These are phyloP conservation scores for Marvania coccoides DNA, from an alignment of 139 green algal genomes.

Conservation along the genomic window DNA sequence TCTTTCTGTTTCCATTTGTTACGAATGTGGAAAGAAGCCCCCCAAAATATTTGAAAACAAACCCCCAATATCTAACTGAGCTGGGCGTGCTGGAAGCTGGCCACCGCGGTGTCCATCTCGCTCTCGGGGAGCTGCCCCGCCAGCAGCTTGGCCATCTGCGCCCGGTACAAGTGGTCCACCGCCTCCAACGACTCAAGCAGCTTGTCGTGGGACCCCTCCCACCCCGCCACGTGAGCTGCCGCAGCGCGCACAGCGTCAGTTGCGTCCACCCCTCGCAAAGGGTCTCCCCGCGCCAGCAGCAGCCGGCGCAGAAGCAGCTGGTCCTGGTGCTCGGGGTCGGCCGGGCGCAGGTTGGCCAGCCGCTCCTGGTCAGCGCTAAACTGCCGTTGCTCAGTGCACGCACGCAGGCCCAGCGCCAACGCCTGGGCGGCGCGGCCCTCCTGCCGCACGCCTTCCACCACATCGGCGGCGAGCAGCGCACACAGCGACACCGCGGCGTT, in stretches of 20 bases:
- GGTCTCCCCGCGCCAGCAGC: conserved; percentile 11
- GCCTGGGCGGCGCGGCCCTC: conserved; percentile 4
- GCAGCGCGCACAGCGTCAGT: conserved; percentile 9
- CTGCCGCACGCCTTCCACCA: not conserved
- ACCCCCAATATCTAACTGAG: no score
- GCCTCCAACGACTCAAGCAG: not conserved
- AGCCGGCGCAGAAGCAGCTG: conserved; percentile 19
- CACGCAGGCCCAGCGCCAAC: conserved; percentile 18
- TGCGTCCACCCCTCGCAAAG: conserved; percentile 12
- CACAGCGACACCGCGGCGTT: conserved; percentile 25
- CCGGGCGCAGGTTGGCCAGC: not conserved
- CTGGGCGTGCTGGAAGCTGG: not conserved
- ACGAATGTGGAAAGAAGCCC: no score
- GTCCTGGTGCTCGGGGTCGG: conserved; percentile 10
- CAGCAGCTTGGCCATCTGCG: not conserved
- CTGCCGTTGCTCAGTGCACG: conserved; percentile 11
- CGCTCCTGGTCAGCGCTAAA: conserved; percentile 20
- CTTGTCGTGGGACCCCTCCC: not conserved
- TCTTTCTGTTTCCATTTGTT: no score
- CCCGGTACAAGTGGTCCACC: not conserved
- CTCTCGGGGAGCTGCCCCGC: not conserved
- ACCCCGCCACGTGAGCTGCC: conserved; percentile 1
- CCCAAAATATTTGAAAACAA: no score
- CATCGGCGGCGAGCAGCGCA: conserved; percentile 17
- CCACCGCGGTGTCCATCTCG: not conserved